phyloP scores from a whole-genome alignment of 2,329 filamentous ascomycete species.

The Cryphonectria carpinicola region DNA sequence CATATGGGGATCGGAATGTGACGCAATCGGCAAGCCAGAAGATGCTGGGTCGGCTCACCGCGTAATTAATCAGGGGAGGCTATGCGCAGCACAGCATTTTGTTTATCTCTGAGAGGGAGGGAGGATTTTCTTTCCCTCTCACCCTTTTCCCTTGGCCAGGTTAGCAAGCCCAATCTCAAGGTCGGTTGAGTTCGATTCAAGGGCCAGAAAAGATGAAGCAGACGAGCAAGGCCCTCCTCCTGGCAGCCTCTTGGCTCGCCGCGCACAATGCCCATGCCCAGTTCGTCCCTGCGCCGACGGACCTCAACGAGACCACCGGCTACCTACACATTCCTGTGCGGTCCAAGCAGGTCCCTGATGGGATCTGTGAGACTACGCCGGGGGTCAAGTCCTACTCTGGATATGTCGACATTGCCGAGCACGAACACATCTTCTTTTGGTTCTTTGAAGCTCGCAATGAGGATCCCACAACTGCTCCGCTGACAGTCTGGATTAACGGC shows the following conservation, averaged over 20 bases:
- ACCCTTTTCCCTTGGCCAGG: neutral
- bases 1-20: neutral
- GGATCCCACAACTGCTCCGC: constrained; percentile 47
- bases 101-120: neutral
- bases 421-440: constrained; percentile 51
- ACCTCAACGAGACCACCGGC: constrained; percentile 40
- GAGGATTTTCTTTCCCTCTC: neutral
- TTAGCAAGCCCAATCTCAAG: neutral
- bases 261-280: constrained; percentile 31
- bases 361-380: constrained; percentile 49
- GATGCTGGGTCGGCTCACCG: neutral
- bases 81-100: neutral
- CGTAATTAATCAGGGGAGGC: neutral
- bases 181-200: neutral
- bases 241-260: constrained; percentile 17
- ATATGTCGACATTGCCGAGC: constrained; percentile 45
- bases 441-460: constrained; percentile 54
- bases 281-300: constrained; percentile 42
- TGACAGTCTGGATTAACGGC: constrained; percentile 59
- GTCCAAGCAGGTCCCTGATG: constrained; percentile 52
- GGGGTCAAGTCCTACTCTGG: constrained; percentile 47
- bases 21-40: constrained; percentile 8
- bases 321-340: constrained; percentile 46
- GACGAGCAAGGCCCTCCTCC: neutral
- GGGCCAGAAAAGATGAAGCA: neutral